Evolutionary conservation across 2,329 filamentous ascomycete genomes (phyloP).

Genomic region (Mycosphaerelloides madeirae): DNA sequence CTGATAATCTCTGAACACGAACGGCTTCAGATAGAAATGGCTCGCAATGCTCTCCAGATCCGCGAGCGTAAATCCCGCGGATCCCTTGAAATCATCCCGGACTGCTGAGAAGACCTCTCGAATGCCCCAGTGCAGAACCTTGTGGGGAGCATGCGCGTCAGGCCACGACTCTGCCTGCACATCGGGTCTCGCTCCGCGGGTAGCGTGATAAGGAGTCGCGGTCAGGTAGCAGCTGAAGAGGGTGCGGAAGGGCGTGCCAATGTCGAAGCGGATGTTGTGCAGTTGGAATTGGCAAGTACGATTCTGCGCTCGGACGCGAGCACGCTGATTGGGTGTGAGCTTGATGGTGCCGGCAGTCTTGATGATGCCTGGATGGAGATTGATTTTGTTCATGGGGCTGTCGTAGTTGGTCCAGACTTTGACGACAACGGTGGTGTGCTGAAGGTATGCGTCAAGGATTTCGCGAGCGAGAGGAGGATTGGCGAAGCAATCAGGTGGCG

Average conservation of each 20-base stretch:
- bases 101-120: not conserved
- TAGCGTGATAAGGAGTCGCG: not conserved
- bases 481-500: not conserved
- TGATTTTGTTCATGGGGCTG: constrained; percentile 2
- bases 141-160: not conserved
- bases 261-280: constrained; percentile 4
- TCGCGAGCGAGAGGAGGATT: constrained; percentile 4
- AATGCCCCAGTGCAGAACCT: not conserved
- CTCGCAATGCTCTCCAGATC: constrained; percentile 13
- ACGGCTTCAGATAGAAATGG: not conserved
- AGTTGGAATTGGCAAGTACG: constrained; percentile 1
- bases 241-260: constrained; percentile 16
- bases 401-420: constrained; percentile 22
- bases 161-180: not conserved
- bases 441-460: constrained; percentile 10
- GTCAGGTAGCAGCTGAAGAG: constrained; percentile 1
- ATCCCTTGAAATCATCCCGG: too few species aligned
- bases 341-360: constrained; percentile 8
- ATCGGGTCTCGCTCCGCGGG: not conserved
- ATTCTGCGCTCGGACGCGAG: constrained; percentile 3
- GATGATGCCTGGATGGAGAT: constrained; percentile 3
- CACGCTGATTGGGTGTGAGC: constrained; percentile 7
- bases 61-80: constrained; percentile 1
- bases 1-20: too few species aligned
- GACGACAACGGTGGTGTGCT: constrained; percentile 8